Conservation (phyloP, 2,329 filamentous ascomycete genomes). For the Xylaria sp. region DNA sequence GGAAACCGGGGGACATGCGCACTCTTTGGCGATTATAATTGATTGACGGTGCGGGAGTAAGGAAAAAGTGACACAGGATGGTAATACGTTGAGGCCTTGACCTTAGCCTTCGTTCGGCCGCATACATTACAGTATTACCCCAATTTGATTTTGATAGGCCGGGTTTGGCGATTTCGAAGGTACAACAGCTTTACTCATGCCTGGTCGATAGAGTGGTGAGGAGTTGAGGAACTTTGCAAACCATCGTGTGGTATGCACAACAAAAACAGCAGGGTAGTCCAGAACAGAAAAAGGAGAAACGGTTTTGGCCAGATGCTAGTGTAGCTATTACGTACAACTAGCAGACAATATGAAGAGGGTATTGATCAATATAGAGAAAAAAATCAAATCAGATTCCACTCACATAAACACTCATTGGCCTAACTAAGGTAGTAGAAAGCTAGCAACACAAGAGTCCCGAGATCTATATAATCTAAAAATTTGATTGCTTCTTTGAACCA, state of each 20-base stretch:
- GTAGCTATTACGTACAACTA: not conserved
- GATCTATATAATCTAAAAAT: too few relatives aligned
- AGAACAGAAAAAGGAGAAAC: not conserved
- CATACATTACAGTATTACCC: not conserved
- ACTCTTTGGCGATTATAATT: conserved; percentile 16
- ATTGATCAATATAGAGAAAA: not conserved
- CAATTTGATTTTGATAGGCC: not conserved
- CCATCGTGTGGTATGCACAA: conserved; percentile 13
- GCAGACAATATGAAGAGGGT: not conserved
- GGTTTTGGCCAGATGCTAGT: conserved; percentile 8
- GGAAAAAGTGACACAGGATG: conserved; percentile 26
- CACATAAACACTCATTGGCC: not conserved
- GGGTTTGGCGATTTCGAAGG: not conserved
- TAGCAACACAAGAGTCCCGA: too few relatives aligned
- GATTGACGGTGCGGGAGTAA: conserved; percentile 22
- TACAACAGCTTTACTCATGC: not conserved
- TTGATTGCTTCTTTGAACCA: too few relatives aligned
- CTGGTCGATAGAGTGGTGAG: conserved; percentile 21
- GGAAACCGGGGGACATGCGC: conserved; percentile 27
- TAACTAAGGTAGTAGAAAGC: not conserved
- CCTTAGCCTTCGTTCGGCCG: not conserved
- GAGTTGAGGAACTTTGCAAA: conserved; percentile 8
- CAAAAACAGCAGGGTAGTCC: conserved; percentile 9
- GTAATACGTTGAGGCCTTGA: conserved; percentile 39
- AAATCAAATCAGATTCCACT: not conserved